These are phyloP conservation scores for Eudorina sp. DNA, from an alignment of 139 green algal genomes.

Conservation along the genomic window DNA sequence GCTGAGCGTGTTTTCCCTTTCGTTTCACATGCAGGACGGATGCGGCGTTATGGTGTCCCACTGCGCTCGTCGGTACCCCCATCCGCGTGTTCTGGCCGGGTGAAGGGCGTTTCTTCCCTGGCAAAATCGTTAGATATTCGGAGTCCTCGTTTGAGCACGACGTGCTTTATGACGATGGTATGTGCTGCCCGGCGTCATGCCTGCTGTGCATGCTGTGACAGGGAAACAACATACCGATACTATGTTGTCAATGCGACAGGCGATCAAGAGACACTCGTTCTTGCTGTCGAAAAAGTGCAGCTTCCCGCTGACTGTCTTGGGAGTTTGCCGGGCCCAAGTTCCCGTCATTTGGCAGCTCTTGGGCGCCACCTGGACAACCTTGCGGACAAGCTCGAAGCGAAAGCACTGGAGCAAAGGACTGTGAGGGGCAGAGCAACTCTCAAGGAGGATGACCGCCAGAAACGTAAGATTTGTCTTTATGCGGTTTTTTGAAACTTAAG, in stretches of 20 bases:
- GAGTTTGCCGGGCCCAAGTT: background rate
- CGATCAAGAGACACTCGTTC: slow-evolving; percentile 4
- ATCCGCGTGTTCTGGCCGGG: slow-evolving; percentile 15
- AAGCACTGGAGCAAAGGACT: slow-evolving; percentile 7
- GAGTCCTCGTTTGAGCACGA: background rate
- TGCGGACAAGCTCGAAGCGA: background rate
- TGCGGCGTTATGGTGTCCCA: background rate
- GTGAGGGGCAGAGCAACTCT: slow-evolving; percentile 9
- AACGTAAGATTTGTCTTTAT: no score
- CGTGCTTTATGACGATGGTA: slow-evolving; percentile 20
- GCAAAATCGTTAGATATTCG: background rate
- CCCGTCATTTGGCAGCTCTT: background rate
- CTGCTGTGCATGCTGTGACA: slow-evolving; percentile 5
- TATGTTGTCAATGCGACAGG: background rate
- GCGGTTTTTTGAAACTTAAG: no score
- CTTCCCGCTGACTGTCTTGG: background rate
- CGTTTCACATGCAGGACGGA: slow-evolving; percentile 18
- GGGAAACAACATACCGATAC: no score
- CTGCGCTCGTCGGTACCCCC: background rate
- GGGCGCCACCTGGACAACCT: background rate
- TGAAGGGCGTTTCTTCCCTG: slow-evolving; percentile 1
- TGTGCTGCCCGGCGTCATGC: background rate
- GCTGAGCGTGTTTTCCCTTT: no score
- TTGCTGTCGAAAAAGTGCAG: slow-evolving; percentile 24
- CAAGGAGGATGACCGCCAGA: slow-evolving; percentile 33